Base-by-base conservation (phyloP, 2,329 filamentous ascomycete genomes). In the Didymella lethalis region DNA sequence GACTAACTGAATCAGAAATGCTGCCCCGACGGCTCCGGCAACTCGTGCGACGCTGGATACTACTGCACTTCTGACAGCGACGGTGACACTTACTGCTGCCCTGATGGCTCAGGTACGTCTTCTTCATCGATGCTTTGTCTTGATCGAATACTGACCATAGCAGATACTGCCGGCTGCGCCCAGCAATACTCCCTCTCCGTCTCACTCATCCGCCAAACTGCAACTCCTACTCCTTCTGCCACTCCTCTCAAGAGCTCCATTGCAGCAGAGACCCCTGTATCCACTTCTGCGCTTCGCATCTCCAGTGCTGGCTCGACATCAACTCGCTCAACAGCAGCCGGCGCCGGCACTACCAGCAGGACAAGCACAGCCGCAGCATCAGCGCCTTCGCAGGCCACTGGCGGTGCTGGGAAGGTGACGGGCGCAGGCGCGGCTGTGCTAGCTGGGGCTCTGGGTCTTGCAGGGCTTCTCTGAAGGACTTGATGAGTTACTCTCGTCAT, bases 11-110 rank as follows among this genome's bases (percentile, higher is more conserved):
- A 18, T 18, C 18, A 53, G 77, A 78, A 75, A 40, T 89, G 86
- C 82, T 89, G 86, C 72, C 78, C 81, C 41, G 82, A 84, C 67
- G 79, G 78, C 66, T 80, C 78, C 63, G 86, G 87, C 78, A 85
- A 86, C 75, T 85, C 86, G 31, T 89, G 87, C 73, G 82, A 86
- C 31, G 73, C 77, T 16, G 85, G 85, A 48, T 89, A 84, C 79
- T 89, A 85, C 80, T 89, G 87, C 79, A 82, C 85, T n/a, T 79
- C 82, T 64, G 82, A 87, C 70, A 72, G 75, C 51, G 67, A 74
- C 44, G 74, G 77, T 53, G 77, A 81, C 56, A 88, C 86, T 32
- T 84, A 84, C 79, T 89, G 87, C 80, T 89, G 87, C 76, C 85
- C 85, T 41, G 76, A 87, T 43, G 80, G 77, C 61, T 79, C 84